Evolutionary conservation across 371 early-diverging fungal genomes (phyloP), one percentile per base, ranked within the genome.

Genomic region (Mycotypha africana): DNA sequence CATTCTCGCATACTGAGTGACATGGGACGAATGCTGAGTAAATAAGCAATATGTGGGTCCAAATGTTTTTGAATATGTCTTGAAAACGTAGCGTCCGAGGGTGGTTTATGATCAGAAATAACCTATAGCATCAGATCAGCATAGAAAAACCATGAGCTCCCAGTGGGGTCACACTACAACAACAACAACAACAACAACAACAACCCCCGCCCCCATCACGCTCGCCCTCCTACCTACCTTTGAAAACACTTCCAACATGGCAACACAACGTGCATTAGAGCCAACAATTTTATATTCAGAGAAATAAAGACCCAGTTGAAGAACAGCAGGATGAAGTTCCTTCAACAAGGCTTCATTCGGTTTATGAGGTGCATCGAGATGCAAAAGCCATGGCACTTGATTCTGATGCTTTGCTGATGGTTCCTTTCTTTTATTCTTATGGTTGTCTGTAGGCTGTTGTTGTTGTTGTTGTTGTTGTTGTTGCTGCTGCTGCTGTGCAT

Each of bases 1-100:
- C 95, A 93, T 35, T 89, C 91, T 51, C 88, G 89, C 96, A 97
- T 97, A 61, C 89, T 87, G 21, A 93, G 80, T 14, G 93, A 85
- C 81, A 97, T 81, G n/a, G 92, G 87, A 37, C 85, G 73, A 25
- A 82, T 81, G 37, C 79, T 81, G 36, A 84, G 78, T 24, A 98
- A 69, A 60, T 90, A 96, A 41, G 83, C 88, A 51, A 96, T 91
- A 53, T 96, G 95, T 35, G 89, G 86, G 53, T 86, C 84, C 42
- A 98, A 53, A 49, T 93, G 79, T 23, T 83, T 79, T 38, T 79
- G 86, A 56, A 98, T 78, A 60, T 92, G 81, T 47, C 97, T 78
- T 26, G 85, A 82, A 35, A 98, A 78, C 0, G 91, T 78, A 0
- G 80, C 85, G 49, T 89, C 84, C 1, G 85, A 76, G 12, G 97